Percentiles rank a stretch among this genome's conserved stretches.
phyloP scores from a whole-genome alignment of 768 basidiomycete species.

The Pholiota conissans region DNA sequence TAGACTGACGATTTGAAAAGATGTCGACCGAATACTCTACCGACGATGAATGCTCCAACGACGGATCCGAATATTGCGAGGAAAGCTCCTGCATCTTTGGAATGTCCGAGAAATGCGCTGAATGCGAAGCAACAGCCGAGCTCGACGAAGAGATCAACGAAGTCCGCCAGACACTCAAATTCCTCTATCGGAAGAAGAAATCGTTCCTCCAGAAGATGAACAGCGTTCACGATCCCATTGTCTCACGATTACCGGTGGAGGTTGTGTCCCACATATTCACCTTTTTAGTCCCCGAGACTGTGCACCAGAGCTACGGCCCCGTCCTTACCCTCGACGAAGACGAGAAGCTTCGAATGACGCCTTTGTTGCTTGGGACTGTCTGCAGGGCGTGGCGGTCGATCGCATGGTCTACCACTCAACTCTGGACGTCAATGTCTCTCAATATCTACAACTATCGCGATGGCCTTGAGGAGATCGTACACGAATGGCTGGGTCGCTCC shows the following conservation, averaged over 20 bases:
- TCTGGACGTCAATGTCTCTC: background rate
- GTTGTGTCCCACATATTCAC: background rate
- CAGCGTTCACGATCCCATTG: background rate
- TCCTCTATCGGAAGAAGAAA: background rate
- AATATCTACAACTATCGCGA: background rate
- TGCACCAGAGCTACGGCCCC: background rate
- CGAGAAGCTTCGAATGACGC: background rate
- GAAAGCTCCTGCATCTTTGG: background rate
- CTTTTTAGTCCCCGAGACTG: background rate
- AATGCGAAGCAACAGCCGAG: background rate
- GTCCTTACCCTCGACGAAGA: background rate
- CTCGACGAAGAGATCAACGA: background rate
- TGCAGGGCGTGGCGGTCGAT: background rate
- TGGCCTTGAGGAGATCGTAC: background rate
- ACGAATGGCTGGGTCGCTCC: background rate
- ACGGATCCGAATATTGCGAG: background rate
- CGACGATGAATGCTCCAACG: background rate
- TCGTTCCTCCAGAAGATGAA: background rate
- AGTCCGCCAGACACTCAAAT: background rate
- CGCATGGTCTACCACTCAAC: background rate
- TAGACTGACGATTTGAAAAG: background rate
- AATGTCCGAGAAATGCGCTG: background rate
- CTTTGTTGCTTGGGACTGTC: background rate
- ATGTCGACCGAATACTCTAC: background rate
- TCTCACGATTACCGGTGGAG: background rate